Base-by-base conservation (phyloP, 768 basidiomycete species). In the Termitomyces sp. region DNA sequence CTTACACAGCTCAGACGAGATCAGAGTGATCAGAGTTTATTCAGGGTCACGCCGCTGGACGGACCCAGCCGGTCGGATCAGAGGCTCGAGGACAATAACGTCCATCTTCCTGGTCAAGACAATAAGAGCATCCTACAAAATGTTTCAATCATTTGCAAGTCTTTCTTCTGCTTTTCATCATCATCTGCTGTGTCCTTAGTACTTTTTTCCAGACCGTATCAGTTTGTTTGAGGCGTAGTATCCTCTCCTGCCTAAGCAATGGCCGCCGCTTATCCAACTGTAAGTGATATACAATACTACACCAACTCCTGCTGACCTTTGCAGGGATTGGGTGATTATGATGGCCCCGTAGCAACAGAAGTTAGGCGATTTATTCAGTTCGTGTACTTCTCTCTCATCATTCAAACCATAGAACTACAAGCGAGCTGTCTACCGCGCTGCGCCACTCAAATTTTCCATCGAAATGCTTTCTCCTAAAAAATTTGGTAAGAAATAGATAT, bases 51-150 rank as follows among this genome's bases (percentile, higher is more conserved):
- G 53, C 42, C 30, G 40, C 16, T 30, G 27, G 42, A 40, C 30
- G 24, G 18, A 22, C 40, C 32, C 33, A 30, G 24, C 24, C 49
- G 33, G 49, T 36, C 14, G 24, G 14, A 3, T 22, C 36, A 10
- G 12, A 53, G 59, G 53, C 20, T 22, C 6, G 14, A 55, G 61
- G 61, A 66, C 65, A 66, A 66, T 66, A 66, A 61, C 42, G 50
- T 16, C 27, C 54, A 36, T 24, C 44, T 53, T n/a, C 30, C 52
- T 26, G 51, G 33, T 55, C 51, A 52, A 66, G 63, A 74, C 69
- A 71, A 72, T 72, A 72, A 74, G 71, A 70, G 52, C 56, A 44
- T 27, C 55, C 54, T 40, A 53, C 64, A 70, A 70, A 67, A 70
- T 69, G 69, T 60, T 55, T 48, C 49, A 27, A 44, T 58, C 51